phyloP scores from a whole-genome alignment of 2,329 filamentous ascomycete genomes.

The Metarhizium guizhouense region DNA sequence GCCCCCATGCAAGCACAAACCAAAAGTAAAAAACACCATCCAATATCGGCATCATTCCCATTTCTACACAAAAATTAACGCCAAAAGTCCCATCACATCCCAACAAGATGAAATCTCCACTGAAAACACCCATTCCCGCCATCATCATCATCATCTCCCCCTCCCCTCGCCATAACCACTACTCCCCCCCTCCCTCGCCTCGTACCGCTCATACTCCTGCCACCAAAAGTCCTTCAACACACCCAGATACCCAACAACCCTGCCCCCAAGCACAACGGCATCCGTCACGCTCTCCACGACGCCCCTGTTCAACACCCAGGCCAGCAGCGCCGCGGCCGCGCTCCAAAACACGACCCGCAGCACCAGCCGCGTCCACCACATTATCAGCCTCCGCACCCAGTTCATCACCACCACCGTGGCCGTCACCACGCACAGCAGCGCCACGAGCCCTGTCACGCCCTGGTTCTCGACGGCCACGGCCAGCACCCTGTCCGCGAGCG shows the following conservation, averaged over 20 bases:
- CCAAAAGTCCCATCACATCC: no score
- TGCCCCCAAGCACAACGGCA: slow-evolving; percentile 31
- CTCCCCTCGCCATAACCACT: background rate
- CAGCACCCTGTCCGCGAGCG: slow-evolving; percentile 31
- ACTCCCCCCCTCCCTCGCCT: slow-evolving; percentile 4
- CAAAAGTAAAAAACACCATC: no score
- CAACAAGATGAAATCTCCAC: background rate
- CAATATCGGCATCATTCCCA: no score
- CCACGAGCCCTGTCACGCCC: slow-evolving; percentile 21
- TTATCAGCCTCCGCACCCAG: slow-evolving; percentile 61
- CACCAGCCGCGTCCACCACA: slow-evolving; percentile 67
- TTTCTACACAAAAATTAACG: no score
- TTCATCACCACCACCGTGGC: slow-evolving; percentile 58
- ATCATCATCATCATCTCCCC: background rate
- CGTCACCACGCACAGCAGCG: slow-evolving; percentile 29
- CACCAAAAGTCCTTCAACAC: slow-evolving; percentile 46
- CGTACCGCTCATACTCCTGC: slow-evolving; percentile 40
- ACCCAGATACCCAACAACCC: slow-evolving; percentile 35
- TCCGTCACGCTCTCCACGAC: slow-evolving; percentile 56
- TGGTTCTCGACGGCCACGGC: slow-evolving; percentile 25
- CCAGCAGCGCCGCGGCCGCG: slow-evolving; percentile 40
- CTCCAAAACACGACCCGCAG: slow-evolving; percentile 58
- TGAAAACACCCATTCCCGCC: background rate
- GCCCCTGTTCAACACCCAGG: slow-evolving; percentile 57
- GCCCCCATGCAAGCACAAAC: no score